Evolutionary conservation across 352 stramenopile species (phyloP).

Genomic region (Thalassiosira exigua): DNA sequence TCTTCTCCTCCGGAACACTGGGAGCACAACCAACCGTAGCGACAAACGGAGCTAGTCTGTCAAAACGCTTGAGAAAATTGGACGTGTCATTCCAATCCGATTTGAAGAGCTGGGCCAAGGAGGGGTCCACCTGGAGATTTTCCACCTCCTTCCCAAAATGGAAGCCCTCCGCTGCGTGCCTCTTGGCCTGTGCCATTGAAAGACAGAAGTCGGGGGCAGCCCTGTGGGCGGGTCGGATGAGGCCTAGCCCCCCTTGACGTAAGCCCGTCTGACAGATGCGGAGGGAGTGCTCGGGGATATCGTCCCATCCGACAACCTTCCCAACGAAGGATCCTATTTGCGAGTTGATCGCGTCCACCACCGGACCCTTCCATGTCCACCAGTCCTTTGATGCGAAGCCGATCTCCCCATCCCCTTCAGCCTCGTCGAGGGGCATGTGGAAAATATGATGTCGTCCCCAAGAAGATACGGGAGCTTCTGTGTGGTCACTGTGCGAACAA

Average conservation of each 20-base stretch:
- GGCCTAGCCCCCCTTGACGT: conserved; percentile 9
- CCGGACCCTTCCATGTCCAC: neutral
- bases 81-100: neutral
- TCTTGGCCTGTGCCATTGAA: conserved; percentile 3
- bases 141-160: neutral
- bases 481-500: conserved; percentile 27
- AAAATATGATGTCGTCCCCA: conserved; percentile 21
- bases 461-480: conserved; percentile 43
- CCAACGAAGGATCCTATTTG: conserved; percentile 5
- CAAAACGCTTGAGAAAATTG: neutral
- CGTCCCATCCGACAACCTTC: neutral
- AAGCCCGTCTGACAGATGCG: conserved; percentile 4
- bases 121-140: neutral
- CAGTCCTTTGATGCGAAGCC: conserved; percentile 5
- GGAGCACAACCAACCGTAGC: neutral
- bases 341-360: neutral
- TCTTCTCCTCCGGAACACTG: neutral
- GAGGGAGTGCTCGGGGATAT: neutral
- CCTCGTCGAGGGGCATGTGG: too few relatives aligned
- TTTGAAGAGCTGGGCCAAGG: conserved; percentile 3
- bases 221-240: conserved; percentile 9
- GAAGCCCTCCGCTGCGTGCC: conserved; percentile 2
- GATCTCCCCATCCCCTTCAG: too few relatives aligned
- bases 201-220: conserved; percentile 35
- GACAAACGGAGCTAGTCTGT: neutral